Base-by-base conservation (phyloP, 1,139 yeast species). In the Lodderomyces orthopsilosis region DNA sequence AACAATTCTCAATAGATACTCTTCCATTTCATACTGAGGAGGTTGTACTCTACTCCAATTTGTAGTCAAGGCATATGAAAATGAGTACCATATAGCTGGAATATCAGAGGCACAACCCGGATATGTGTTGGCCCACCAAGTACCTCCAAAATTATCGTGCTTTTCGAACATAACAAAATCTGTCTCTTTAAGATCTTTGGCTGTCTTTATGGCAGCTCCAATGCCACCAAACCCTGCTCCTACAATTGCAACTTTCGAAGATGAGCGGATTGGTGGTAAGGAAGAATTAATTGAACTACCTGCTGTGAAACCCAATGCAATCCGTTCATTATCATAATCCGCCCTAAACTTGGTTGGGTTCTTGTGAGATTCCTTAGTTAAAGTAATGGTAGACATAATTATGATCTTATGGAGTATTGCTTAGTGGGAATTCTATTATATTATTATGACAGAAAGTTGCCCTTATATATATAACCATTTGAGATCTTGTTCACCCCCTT, bases 81-180 rank as follows among this genome's bases (percentile, higher is more conserved):
- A 66, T 23, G 75, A 66, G 46, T 75, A 73, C 73, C 77, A 76
- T 27, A 73, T 54, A 1, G 77, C 75, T 3, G 81, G 81, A 42
- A 75, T 68, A 51, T 74, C 78, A 18, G 74, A 67, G 28, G 79
- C 81, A 53, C 78, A 75, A 5, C 80, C 81, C 3, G 81, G 81
- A 49, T 76, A 76, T 2, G 77, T 65, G 51, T 76, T 76, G 41
- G 77, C 76, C 55, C 66, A 70, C 81, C 81, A 76, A 34, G 79
- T 74, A 5, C 81, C 81, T 13, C 81, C 81, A 46, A 74, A 63
- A 41, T 66, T 59, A 39, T 58, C 62, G 46, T 70, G 77, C 47
- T 69, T 68, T 46, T 76, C 81, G 47, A 70, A 74, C 6, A 75
- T 58, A 17, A 54, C 65, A 49, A 63, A 63, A 54, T 63, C 79